Base-by-base conservation (phyloP, 1,284 basidiomycete genomes). In the Caloboletus firmus region DNA sequence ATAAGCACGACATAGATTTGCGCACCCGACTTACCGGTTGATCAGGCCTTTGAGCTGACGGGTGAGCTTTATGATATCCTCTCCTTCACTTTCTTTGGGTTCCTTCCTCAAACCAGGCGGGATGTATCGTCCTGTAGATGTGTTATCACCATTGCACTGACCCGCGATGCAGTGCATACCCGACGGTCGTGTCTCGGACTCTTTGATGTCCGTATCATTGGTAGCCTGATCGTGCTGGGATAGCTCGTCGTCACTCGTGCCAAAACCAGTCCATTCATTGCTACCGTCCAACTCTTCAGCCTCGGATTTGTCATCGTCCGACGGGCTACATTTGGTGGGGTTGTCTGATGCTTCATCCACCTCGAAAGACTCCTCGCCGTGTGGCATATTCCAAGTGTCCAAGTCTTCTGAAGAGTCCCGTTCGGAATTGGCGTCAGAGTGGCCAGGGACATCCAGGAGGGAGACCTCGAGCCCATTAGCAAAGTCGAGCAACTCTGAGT, bases 41-140 rank as follows among this genome's bases (percentile, higher is more conserved):
- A 98, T 79, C 10, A 93, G 74, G 68, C 95, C 95, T 71, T 97
- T 95, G 13, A 93, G 74, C 62, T 91, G 91, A 49, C 89, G 82
- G 8, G 79, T 84, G 22, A 98, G 78, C 70, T 91, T 93, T 10
- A 77, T 56, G 41, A 80, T 72, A 35, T 75, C 77, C 59, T 87
- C 85, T 54, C 67, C 70, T 52, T 64, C 74, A 39, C 70, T 61
- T 30, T 59, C 56, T 32, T 59, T 45, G 44, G 64, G 55, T 45
- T 73, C 63, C 45, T 80, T 76, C 52, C 89, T 77, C 13, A 88
- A 71, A 64, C 85, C 79, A 34, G 89, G 85, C 15, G 88, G 83
- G 45, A 89, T 64, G 68, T 91, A 87, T 47, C 77, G 74, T 40
- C 64, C 77, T 78, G 45, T 45, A 26, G 45, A 41, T 10, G 8